These are phyloP conservation scores for Xylaria sp. DNA, from an alignment of 2,329 filamentous ascomycete species.

Conservation along the genomic window DNA sequence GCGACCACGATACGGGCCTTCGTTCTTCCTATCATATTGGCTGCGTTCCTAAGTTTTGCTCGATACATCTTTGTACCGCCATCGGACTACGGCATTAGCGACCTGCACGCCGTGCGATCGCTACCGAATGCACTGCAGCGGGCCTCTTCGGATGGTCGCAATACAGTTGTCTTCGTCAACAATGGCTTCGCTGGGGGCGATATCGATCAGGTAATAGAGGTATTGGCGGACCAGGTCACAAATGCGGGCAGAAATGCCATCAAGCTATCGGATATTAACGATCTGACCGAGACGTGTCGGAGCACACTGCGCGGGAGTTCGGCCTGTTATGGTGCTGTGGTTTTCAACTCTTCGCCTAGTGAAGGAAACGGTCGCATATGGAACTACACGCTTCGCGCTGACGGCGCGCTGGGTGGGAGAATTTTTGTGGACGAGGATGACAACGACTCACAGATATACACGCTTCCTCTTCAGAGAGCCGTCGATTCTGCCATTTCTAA, in stretches of 20 bases:
- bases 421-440: slow-evolving; percentile 71
- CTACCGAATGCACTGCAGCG: slow-evolving; percentile 70
- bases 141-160: slow-evolving; percentile 65
- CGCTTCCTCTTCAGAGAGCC: slow-evolving; percentile 81
- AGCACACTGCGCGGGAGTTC: slow-evolving; percentile 74
- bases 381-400: slow-evolving; percentile 87
- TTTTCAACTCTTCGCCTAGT: slow-evolving; percentile 78
- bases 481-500: slow-evolving; percentile 78
- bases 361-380: slow-evolving; percentile 75
- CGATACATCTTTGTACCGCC: slow-evolving; percentile 86
- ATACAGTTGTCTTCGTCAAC: slow-evolving; percentile 82
- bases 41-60: slow-evolving; percentile 73
- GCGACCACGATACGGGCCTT: slow-evolving; percentile 67
- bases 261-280: slow-evolving; percentile 63
- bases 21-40: slow-evolving; percentile 66
- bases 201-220: slow-evolving; percentile 76
- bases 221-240: slow-evolving; percentile 67
- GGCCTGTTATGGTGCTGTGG: slow-evolving; percentile 76
- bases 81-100: slow-evolving; percentile 77
- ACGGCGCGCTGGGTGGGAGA: slow-evolving; percentile 73
- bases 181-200: slow-evolving; percentile 74
- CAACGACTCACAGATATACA: slow-evolving; percentile 82
- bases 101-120: slow-evolving; percentile 67
- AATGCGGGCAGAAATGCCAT: slow-evolving; percentile 65
- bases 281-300: slow-evolving; percentile 70